phyloP scores from a whole-genome alignment of 805 yeast species.

The Suhomyces sp. region DNA sequence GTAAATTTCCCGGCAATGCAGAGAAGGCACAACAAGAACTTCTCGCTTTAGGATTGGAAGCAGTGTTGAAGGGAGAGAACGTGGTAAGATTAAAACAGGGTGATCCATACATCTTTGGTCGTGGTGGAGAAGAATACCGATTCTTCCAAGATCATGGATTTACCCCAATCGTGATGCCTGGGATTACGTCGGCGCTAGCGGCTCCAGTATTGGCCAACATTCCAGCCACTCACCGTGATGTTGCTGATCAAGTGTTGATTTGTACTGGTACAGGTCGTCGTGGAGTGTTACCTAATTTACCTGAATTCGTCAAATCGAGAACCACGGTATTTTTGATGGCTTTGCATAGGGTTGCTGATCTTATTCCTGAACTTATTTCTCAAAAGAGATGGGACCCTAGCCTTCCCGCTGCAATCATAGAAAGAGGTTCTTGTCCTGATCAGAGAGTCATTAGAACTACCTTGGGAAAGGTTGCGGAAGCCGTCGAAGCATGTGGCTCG shows the following conservation, averaged over 20 bases:
- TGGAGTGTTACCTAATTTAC: constrained; percentile 77
- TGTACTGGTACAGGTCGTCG: constrained; percentile 94
- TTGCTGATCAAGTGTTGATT: constrained; percentile 86
- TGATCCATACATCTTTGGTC: constrained; percentile 93
- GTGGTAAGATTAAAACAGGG: constrained; percentile 94
- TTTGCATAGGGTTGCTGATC: constrained; percentile 67
- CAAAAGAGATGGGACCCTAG: constrained; percentile 63
- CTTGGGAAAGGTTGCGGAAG: constrained; percentile 63
- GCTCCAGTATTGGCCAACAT: constrained; percentile 81
- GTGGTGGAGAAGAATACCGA: constrained; percentile 90
- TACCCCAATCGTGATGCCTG: constrained; percentile 76
- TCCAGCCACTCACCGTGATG: constrained; percentile 90
- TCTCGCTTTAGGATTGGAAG: constrained; percentile 66
- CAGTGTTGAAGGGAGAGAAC: constrained; percentile 61
- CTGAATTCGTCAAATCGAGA: constrained; percentile 67
- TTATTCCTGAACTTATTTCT: constrained; percentile 45
- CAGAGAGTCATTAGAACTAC: constrained; percentile 81
- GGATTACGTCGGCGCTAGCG: constrained; percentile 85
- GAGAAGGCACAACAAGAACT: constrained; percentile 89
- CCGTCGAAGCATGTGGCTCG: constrained; percentile 74
- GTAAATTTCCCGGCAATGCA: constrained; percentile 96
- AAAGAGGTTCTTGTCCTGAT: constrained; percentile 91
- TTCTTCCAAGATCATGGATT: constrained; percentile 70
- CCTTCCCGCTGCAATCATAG: constrained; percentile 82
- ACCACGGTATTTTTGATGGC: constrained; percentile 92